A percentile compares a stretch with the other conserved stretches of the same genome.
phyloP scores from a whole-genome alignment of 2,329 filamentous ascomycete genomes.

The Hymenoscyphus fructigenus region DNA sequence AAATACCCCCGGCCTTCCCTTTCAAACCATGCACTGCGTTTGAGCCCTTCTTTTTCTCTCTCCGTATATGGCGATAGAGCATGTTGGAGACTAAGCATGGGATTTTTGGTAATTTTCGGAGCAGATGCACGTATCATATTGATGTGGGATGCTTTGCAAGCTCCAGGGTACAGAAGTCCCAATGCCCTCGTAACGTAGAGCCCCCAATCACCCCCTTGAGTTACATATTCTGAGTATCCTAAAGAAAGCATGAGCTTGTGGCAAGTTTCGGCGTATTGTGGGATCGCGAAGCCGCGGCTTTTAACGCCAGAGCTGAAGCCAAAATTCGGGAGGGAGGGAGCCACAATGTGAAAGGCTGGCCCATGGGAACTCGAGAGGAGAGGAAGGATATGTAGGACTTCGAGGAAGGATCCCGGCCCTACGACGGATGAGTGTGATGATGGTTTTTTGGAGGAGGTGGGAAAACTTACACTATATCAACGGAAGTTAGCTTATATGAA shows the following conservation, averaged over 20 bases:
- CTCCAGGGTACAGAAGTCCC: conserved; percentile 55
- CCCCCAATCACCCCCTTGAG: conserved; percentile 72
- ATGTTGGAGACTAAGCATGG: conserved; percentile 57
- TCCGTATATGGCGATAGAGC: conserved; percentile 52
- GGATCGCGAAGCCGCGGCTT: conserved; percentile 55
- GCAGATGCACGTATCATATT: conserved; percentile 54
- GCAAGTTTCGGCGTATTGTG: conserved; percentile 62
- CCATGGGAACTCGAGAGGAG: conserved; percentile 41
- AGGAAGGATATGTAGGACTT: conserved; percentile 62
- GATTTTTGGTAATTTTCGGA: conserved; percentile 52
- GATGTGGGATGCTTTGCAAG: conserved; percentile 60
- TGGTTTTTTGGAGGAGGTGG: not conserved
- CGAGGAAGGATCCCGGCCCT: conserved; percentile 68
- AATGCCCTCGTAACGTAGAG: conserved; percentile 63
- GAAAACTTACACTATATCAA: not conserved
- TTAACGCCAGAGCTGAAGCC: conserved; percentile 46
- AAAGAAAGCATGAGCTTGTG: conserved; percentile 69
- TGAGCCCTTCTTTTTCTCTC: conserved; percentile 46
- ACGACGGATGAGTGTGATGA: not conserved
- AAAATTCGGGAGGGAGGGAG: conserved; percentile 56
- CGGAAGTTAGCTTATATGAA: not conserved
- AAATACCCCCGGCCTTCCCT: conserved; percentile 57
- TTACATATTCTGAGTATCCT: conserved; percentile 62
- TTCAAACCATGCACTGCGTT: conserved; percentile 57
- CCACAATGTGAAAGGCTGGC: conserved; percentile 55